phyloP scores from a whole-genome alignment of 768 basidiomycete species.

The Boletus sp. region DNA sequence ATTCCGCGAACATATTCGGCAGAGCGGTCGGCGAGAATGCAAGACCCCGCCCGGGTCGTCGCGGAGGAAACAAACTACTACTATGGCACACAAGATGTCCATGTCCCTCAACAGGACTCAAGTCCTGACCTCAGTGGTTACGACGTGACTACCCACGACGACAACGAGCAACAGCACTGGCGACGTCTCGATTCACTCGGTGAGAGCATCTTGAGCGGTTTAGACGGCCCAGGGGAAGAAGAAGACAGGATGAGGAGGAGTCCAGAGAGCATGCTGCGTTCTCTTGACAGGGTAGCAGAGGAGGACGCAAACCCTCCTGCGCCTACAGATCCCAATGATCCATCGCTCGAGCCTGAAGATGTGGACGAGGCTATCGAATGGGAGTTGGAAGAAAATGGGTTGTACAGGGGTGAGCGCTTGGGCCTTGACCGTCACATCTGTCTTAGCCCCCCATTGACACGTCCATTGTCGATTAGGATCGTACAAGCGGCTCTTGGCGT shows the following conservation, averaged over 20 bases:
- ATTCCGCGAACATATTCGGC: constrained; percentile 20
- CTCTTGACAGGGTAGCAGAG: constrained; percentile 39
- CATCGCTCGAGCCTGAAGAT: constrained; percentile 27
- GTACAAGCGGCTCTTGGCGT: constrained; percentile 49
- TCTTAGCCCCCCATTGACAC: not conserved
- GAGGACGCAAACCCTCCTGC: constrained; percentile 22
- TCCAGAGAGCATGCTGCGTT: constrained; percentile 36
- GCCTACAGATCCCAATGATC: constrained; percentile 9
- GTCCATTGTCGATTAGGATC: constrained; percentile 45
- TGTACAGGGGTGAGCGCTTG: constrained; percentile 46
- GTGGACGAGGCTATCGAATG: constrained; percentile 44
- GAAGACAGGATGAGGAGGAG: constrained; percentile 27
- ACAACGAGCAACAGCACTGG: constrained; percentile 27
- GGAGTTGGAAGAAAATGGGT: constrained; percentile 46
- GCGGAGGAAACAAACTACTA: constrained; percentile 14
- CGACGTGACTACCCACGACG: constrained; percentile 22
- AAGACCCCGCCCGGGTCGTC: constrained; percentile 19
- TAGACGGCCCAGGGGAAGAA: constrained; percentile 25
- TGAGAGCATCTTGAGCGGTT: constrained; percentile 32
- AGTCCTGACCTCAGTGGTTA: constrained; percentile 18
- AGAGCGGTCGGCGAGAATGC: constrained; percentile 11
- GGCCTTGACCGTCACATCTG: constrained; percentile 14
- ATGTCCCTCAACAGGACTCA: constrained; percentile 9
- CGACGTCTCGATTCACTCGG: constrained; percentile 31
- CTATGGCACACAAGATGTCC: constrained; percentile 13